These are phyloP conservation scores for Pleurotus cornucopiae DNA, from an alignment of 768 basidiomycete species.

Conservation along the genomic window DNA sequence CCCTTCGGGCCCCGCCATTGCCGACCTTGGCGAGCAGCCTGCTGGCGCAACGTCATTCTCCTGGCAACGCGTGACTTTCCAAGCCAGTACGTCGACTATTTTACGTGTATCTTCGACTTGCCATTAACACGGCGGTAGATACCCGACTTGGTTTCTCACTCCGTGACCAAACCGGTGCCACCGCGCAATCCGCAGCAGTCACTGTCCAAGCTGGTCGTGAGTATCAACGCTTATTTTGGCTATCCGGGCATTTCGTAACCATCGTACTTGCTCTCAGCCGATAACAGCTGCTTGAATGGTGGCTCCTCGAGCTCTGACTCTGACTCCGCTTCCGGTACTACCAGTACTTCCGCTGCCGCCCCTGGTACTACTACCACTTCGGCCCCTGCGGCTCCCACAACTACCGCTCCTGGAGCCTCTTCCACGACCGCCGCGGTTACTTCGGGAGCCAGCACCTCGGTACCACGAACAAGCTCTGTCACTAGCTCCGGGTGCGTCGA, in stretches of 20 bases:
- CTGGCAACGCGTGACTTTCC: slow-evolving; percentile 49
- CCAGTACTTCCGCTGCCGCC: slow-evolving; percentile 15
- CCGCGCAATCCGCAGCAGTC: slow-evolving; percentile 50
- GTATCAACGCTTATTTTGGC: slow-evolving; percentile 18
- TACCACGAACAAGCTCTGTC: too few relatives aligned
- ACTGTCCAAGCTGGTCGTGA: slow-evolving; percentile 44
- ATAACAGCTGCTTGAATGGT: slow-evolving; percentile 27
- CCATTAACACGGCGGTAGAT: slow-evolving; percentile 25
- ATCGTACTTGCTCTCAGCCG: slow-evolving; percentile 19
- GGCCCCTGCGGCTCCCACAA: slow-evolving; percentile 8
- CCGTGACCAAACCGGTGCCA: slow-evolving; percentile 53
- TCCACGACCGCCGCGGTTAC: background rate
- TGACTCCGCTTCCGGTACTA: slow-evolving; percentile 13
- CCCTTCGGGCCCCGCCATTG: slow-evolving; percentile 39
- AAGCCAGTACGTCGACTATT: slow-evolving; percentile 31
- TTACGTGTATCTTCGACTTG: background rate
- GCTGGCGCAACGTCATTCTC: slow-evolving; percentile 32
- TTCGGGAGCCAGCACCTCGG: too few relatives aligned
- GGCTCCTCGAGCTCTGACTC: slow-evolving; percentile 13
- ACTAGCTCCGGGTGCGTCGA: too few relatives aligned
- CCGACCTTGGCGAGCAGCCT: slow-evolving; percentile 37
- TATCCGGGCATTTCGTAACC: background rate
- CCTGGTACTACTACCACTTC: slow-evolving; percentile 11
- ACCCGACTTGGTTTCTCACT: slow-evolving; percentile 53
- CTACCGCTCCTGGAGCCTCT: slow-evolving; percentile 4